A percentile compares a stretch with the other conserved stretches of the same genome.
Evolutionary conservation across 495 filamentous ascomycete genomes (phyloP).

Genomic region (Rhypophila decipiens): DNA sequence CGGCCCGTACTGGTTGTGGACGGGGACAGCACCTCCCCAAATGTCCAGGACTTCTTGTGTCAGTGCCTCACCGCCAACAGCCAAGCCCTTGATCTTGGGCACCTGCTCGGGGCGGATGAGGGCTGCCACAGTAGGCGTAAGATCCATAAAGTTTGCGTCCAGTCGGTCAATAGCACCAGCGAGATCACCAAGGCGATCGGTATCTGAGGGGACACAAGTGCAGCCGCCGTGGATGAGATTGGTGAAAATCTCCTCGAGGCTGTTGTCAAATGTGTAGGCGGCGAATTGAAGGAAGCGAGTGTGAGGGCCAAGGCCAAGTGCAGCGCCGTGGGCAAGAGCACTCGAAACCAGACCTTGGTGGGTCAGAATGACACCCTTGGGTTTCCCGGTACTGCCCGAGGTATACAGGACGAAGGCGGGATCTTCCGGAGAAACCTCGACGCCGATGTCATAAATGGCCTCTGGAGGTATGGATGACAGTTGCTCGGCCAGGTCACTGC

Average conservation of each 20-base stretch:
- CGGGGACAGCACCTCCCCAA: slow-evolving; percentile 8
- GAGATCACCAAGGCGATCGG: slow-evolving; percentile 11
- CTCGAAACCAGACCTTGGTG: slow-evolving; percentile 41
- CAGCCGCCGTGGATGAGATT: slow-evolving; percentile 38
- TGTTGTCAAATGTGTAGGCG: slow-evolving; percentile 53
- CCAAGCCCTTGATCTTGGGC: slow-evolving; percentile 20
- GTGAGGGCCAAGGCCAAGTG: slow-evolving; percentile 29
- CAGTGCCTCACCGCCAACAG: slow-evolving; percentile 22
- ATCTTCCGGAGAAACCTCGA: slow-evolving; percentile 8
- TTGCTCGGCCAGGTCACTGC: not conserved
- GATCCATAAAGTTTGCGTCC: slow-evolving; percentile 18
- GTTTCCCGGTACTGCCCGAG: slow-evolving; percentile 17
- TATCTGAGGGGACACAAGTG: slow-evolving; percentile 27
- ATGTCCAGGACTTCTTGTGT: slow-evolving; percentile 8
- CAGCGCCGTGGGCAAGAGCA: slow-evolving; percentile 24
- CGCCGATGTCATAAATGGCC: not conserved
- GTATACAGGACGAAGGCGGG: slow-evolving; percentile 45
- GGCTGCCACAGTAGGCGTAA: slow-evolving; percentile 15
- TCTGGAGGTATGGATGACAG: not conserved
- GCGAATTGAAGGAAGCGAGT: slow-evolving; percentile 52
- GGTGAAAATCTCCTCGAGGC: slow-evolving; percentile 50
- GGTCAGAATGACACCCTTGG: slow-evolving; percentile 42
- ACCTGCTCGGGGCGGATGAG: slow-evolving; percentile 22
- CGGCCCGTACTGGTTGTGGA: slow-evolving; percentile 25
- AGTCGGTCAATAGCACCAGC: slow-evolving; percentile 10